Base-by-base conservation (phyloP, 75 land plant species). In the Pseudotsuga menziesii region DNA sequence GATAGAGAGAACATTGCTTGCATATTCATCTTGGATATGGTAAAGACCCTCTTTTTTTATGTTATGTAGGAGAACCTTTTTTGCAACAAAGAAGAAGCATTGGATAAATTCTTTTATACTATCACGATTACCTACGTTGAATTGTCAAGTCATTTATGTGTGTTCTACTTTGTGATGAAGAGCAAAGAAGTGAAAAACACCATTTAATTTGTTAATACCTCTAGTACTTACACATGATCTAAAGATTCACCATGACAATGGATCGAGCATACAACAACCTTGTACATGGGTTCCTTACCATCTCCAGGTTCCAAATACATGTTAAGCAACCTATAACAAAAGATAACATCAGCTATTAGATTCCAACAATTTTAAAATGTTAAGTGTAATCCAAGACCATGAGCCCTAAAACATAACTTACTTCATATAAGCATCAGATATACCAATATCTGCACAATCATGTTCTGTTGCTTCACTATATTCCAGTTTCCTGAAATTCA, bases 391-490 rank as follows among this genome's bases (percentile, higher is more conserved):
- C 6, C 26, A 81, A 27, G 56, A 41, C 41, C 56, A 17, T 48
- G 35, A 60, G 8, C 17, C 56, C 22, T 63, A 63, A n/a, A 32
- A 62, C 44, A 52, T 14, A 58, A 86, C 90, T 67, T 22, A 96
- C 99, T 92, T 91, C 93, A 95, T 88, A 80, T 97, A 97, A 56
- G 94, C 98, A 84, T 97, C 99, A 44, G 89, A 88, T 82, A 94
- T 83, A 27, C 98, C 99, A 80, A 97, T 89, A 83, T 97, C 92
- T 62, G 86, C 89, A 83, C 99, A 97, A 81, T 97, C 94, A 23
- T 84, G 87, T 58, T 95, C 94, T 70, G 99, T 98, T 36, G 96
- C 96, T 82, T 97, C 96, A 83, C 88, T 87, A 76, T 97, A 93
- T 77, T 91, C 98, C 77, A 97, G 85, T 77, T 97, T 97, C 86